Base-by-base conservation (phyloP, 257 asterid species). In the Lithospermum erythrorhizon region DNA sequence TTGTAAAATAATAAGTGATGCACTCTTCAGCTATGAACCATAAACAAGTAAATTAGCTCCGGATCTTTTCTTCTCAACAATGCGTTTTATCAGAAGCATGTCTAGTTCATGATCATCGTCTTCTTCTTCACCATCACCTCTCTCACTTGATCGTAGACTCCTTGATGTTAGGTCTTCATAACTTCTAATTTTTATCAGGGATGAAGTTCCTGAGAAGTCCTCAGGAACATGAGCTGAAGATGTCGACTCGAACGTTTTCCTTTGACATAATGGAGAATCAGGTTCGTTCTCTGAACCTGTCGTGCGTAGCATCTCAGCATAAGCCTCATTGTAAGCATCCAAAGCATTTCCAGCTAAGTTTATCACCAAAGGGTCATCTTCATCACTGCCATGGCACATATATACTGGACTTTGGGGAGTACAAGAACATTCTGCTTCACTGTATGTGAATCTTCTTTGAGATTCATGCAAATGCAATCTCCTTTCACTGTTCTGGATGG, bases 1-100 rank as follows among this genome's bases (percentile, higher is more conserved):
- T 32, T 32, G 49, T 41, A 41, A 41, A 41, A 41, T 14, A 41
- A 41, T 9, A 41, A 41, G 49, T 13, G 18, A 41, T 41, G 49
- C 49, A 41, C 1, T n/a, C 8, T 49, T 32, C 48, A 41, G 53
- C 27, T 56, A 24, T 53, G 52, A 15, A 18, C 11, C 24, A 11
- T 11, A 16, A n/a, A 15, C 48, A 55, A 54, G 10, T 32, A 48
- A 21, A 29, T 48, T 30, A 49, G 24, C 20, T 21, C 76, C 65
- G 47, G 79, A 78, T 71, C 53, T 73, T 59, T 72, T 65, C 41
- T 70, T 76, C 74, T 76, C 78, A 27, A 76, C 35, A 19, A 79
- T 73, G 66, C 68, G 73, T 67, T 73, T 68, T 66, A 77, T 69
- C 76, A 73, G 53, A 30, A 78, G 73, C 68, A 67, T 64, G 27